phyloP scores from a whole-genome alignment of 1,284 basidiomycete genomes.

The Cryptococcus deneoformans region DNA sequence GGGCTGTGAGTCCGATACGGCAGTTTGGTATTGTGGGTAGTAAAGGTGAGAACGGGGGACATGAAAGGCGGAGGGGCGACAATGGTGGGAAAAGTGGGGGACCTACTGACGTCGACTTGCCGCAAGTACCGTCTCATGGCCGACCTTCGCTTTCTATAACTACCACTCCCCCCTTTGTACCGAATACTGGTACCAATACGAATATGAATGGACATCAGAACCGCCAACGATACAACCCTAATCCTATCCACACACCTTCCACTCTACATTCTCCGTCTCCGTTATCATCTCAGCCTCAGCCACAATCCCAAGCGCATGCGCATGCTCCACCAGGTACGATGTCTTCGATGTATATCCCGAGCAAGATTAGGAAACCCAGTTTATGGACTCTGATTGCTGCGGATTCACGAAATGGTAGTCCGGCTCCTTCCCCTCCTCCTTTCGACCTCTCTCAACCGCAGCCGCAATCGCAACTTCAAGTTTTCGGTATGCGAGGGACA shows the following conservation, averaged over 20 bases:
- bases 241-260: too few species aligned
- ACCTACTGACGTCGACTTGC: neutral
- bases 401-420: neutral
- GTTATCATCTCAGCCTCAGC: neutral
- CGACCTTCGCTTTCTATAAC: neutral
- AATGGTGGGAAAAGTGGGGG: neutral
- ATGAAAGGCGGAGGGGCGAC: neutral
- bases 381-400: conserved; percentile 26
- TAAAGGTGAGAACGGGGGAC: neutral
- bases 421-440: neutral
- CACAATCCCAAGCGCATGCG: neutral
- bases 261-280: too few species aligned
- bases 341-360: conserved; percentile 8
- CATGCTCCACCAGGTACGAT: neutral
- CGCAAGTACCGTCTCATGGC: neutral
- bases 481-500: neutral
- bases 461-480: neutral
- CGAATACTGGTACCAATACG: too few species aligned
- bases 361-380: conserved; percentile 27
- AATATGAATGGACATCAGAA: too few species aligned
- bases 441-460: neutral
- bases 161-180: neutral
- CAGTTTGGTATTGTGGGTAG: neutral
- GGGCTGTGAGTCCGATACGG: conserved; percentile 32
- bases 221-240: too few species aligned